A percentile compares a stretch with the other conserved stretches of the same genome.
Evolutionary conservation across 2,329 filamentous ascomycete genomes (phyloP).

Genomic region (Epicoccum nigrum): DNA sequence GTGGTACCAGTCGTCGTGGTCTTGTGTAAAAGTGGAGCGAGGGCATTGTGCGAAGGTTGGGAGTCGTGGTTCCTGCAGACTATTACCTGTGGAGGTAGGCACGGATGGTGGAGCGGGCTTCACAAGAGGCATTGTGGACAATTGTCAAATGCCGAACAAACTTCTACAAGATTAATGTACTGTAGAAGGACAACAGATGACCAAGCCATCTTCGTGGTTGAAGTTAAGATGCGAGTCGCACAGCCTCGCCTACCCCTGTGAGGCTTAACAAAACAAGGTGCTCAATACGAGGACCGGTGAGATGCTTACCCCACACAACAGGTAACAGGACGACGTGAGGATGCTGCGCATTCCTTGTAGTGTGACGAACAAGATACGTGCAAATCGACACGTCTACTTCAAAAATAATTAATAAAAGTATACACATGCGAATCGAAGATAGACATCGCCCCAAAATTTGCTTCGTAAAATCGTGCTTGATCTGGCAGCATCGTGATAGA

Average conservation of each 20-base stretch:
- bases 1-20: conserved; percentile 23
- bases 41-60: too few relatives aligned
- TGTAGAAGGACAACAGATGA: too few relatives aligned
- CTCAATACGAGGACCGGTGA: conserved; percentile 20
- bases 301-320: conserved; percentile 4
- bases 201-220: too few relatives aligned
- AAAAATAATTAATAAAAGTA: conserved; percentile 6
- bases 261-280: neutral
- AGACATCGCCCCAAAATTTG: neutral
- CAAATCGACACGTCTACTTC: neutral
- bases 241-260: conserved; percentile 9
- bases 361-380: neutral
- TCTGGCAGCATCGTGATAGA: conserved; percentile 5
- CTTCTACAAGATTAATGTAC: too few relatives aligned
- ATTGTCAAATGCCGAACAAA: too few relatives aligned
- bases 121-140: conserved; percentile 7
- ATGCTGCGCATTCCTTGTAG: conserved; percentile 2
- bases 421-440: conserved; percentile 12
- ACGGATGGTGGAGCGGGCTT: conserved; percentile 1
- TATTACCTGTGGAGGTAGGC: neutral
- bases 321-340: conserved; percentile 1
- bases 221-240: neutral
- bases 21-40: conserved; percentile 11
- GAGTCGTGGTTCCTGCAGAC: too few relatives aligned
- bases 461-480: conserved; percentile 11